phyloP scores from a whole-genome alignment of 2,329 filamentous ascomycete species.

The Aureobasidium sp. region DNA sequence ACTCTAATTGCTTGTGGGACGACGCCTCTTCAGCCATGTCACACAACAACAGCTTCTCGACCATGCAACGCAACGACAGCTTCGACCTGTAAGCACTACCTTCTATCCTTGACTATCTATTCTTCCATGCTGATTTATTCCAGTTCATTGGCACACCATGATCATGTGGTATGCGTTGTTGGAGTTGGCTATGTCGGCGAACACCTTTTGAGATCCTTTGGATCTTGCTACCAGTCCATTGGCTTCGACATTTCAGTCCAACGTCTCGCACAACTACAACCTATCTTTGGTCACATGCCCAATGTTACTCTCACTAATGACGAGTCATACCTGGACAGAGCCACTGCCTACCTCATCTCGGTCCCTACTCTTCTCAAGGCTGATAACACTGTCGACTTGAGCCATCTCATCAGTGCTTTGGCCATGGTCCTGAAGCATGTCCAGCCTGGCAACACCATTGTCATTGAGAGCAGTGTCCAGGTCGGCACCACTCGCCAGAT shows the following conservation, averaged over 20 bases:
- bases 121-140: background rate
- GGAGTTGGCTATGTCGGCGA: conserved; percentile 22
- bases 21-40: background rate
- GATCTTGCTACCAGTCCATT: conserved; percentile 19
- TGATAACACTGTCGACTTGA: conserved; percentile 44
- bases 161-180: conserved; percentile 19
- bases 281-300: conserved; percentile 23
- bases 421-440: conserved; percentile 37
- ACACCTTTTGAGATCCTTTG: conserved; percentile 21
- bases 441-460: conserved; percentile 40
- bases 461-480: conserved; percentile 50
- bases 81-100: background rate
- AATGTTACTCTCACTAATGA: conserved; percentile 36
- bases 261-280: conserved; percentile 32
- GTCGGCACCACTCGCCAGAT: conserved; percentile 49
- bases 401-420: conserved; percentile 42
- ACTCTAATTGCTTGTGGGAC: conserved; percentile 2
- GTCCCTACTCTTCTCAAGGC: conserved; percentile 46
- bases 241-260: conserved; percentile 41
- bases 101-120: conserved; percentile 19
- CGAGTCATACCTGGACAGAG: conserved; percentile 34
- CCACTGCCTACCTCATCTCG: conserved; percentile 48
- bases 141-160: background rate
- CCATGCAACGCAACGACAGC: conserved; percentile 16
- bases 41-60: conserved; percentile 13